Conservation (phyloP, 768 basidiomycete genomes). For the Brasilioporus rufonigricans region DNA sequence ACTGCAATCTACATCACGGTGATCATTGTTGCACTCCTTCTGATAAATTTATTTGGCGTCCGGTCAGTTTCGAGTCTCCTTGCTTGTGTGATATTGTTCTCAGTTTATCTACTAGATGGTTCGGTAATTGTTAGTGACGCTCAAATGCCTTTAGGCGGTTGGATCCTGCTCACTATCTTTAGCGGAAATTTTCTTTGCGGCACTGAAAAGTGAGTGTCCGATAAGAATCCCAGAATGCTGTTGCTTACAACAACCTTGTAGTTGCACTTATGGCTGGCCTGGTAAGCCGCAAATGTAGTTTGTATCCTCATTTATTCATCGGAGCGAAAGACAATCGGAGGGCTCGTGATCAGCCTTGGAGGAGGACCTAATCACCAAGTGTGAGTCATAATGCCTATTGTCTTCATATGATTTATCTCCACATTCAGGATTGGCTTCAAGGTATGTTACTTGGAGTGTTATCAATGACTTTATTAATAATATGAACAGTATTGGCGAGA, state of each 20-base stretch:
- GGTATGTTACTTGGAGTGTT: background rate
- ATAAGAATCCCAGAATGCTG: background rate
- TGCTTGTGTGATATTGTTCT: slow-evolving; percentile 33
- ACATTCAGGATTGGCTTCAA: slow-evolving; percentile 18
- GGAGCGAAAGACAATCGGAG: slow-evolving; percentile 31
- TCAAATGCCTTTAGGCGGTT: background rate
- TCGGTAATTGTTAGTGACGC: slow-evolving; percentile 19
- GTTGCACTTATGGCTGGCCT: slow-evolving; percentile 39
- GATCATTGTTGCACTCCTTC: slow-evolving; percentile 37
- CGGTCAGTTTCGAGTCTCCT: slow-evolving; percentile 38
- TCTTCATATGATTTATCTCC: slow-evolving; percentile 10
- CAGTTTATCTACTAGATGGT: slow-evolving; percentile 24
- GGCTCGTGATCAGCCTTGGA: slow-evolving; percentile 56
- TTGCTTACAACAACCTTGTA: slow-evolving; percentile 4
- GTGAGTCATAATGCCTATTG: slow-evolving; percentile 32
- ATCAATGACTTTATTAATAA: background rate
- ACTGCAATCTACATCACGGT: slow-evolving; percentile 40
- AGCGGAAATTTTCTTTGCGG: slow-evolving; percentile 25
- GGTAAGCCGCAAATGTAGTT: slow-evolving; percentile 2
- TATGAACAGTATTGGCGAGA: slow-evolving; percentile 20
- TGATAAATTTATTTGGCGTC: slow-evolving; percentile 48
- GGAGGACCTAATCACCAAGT: slow-evolving; percentile 52
- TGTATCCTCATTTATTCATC: background rate
- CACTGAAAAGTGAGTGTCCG: slow-evolving; percentile 21
- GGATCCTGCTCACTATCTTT: slow-evolving; percentile 2